Evolutionary conservation across 768 basidiomycete species (phyloP), one percentile per base, ranked within the genome.

Genomic region (Saitozyma sp.): DNA sequence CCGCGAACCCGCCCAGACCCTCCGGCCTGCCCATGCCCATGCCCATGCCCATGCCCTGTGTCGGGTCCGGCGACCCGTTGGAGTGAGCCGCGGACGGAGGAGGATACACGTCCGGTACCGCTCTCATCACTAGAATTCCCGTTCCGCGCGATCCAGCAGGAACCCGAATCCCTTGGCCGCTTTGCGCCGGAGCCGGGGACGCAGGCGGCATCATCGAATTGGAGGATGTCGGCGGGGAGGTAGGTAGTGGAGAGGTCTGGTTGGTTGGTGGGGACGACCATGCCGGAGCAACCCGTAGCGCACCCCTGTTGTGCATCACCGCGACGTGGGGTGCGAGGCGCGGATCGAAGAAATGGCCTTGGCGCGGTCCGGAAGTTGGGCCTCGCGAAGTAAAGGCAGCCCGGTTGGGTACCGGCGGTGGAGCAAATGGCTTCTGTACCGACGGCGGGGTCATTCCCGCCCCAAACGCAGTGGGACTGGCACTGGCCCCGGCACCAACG

Each of bases 21-120:
- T 11, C 37, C 17, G 6, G 56, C 9, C 45, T 2, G 45, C 3
- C 56, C 56, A 48, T 57, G 40, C 16, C 41, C 56, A 48, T 57
- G 40, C 16, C 41, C 56, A n/a, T 2, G 45, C 3, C 56, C 56
- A 48, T 57, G 40, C 16, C 41, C 56, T 48, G 42, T 14, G 9
- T 2, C 40, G 48, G 58, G 10, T 50, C 10, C 45, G 45, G 11
- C 13, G 45, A 50, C 19, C 46, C 29, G n/a, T 42, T 17, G 11
- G 40, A 41, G 16, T 29, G 45, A 14, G 56, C n/a, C 13, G 20
- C 43, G 20, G 53, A 38, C 39, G 62, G 54, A 6, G 52, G 56
- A 7, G 62, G 62, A 37, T 68, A 68, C 13, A 68, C 59, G 17
- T 67, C 65, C 0, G 65, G 61, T 14, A 54, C 54, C 6, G 65